Percentiles rank a stretch among this genome's conserved stretches.
These are phyloP conservation scores for Eucalyptus cloeziana DNA, from an alignment of 345 rosid genomes.

Conservation along the genomic window DNA sequence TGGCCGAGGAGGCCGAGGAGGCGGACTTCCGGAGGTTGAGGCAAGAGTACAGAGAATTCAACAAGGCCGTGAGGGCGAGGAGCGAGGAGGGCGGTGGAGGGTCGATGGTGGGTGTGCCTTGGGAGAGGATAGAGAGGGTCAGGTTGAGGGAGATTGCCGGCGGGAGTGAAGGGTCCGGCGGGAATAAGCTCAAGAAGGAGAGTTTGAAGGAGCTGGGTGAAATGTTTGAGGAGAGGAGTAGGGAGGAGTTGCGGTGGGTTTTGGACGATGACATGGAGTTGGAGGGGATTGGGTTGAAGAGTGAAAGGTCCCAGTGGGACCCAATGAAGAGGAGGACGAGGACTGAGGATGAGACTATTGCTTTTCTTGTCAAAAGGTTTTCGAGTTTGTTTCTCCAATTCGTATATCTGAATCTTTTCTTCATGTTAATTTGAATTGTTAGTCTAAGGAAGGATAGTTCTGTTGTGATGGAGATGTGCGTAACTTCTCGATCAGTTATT, in stretches of 20 bases:
- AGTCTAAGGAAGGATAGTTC: neutral
- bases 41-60: constrained; percentile 59
- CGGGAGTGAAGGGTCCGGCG: constrained; percentile 26
- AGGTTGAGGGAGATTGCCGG: constrained; percentile 43
- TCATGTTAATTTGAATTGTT: neutral
- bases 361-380: constrained; percentile 64
- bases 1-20: constrained; percentile 45
- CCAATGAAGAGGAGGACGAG: constrained; percentile 50
- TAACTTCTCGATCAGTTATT: neutral
- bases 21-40: constrained; percentile 33
- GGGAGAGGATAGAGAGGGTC: constrained; percentile 75
- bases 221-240: constrained; percentile 33
- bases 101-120: constrained; percentile 60
- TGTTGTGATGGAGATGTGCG: neutral
- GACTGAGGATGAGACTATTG: constrained; percentile 54
- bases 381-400: neutral
- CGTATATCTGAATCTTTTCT: neutral
- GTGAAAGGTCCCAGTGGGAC: constrained; percentile 15
- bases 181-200: constrained; percentile 31
- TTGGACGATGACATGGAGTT: constrained; percentile 66
- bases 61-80: constrained; percentile 15
- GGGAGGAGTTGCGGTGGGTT: constrained; percentile 64
- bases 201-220: constrained; percentile 58
- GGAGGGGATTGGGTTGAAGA: constrained; percentile 13
- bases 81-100: neutral